Evolutionary conservation across 1,139 yeast genomes (phyloP), one percentile per base, ranked within the genome.

Genomic region (Candida buenavistaensis): DNA sequence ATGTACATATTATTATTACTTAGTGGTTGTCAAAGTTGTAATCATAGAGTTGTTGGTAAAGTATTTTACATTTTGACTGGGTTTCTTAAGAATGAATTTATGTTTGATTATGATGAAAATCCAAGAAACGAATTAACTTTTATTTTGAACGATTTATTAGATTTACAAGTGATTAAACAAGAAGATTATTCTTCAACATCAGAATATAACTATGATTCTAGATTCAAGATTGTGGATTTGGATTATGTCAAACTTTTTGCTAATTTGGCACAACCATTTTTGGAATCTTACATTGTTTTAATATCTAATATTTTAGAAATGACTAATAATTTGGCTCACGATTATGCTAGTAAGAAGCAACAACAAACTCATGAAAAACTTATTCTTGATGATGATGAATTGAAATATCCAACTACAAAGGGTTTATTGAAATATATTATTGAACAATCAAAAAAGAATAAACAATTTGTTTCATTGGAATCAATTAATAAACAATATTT

Each of bases 401-500:
- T 46, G 39, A 41, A 31, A 26, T 46, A 44, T 41, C 74, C 74
- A 3, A 64, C 69, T 13, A 68, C 75, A 12, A 68, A 66, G 45
- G 52, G 61, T 8, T 54, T 68, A 22, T 53, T 69, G 36, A 64
- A 59, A 41, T 40, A 51, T 15, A 61, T 64, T n/a, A 65, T 60
- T 38, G 41, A 35, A 25, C 44, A 37, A 30, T 44, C 22, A 12
- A 35, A 32, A 35, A 35, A 47, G 23, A 40, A 14, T 40, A 40
- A 30, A 43, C 48, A 36, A 35, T 52, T 28, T 51, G 45, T 32
- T 45, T 42, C 49, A 4, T 21, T 65, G 22, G 75, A 69, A 46
- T 54, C 68, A 10, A 56, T 60, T 38, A 68, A 70, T 50, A 70
- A 69, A 50, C 75, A 69, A 44, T 69, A 70, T 44, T 56, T 70